Evolutionary conservation across 1,139 yeast species (phyloP).

Genomic region (Pichia cactophila): DNA sequence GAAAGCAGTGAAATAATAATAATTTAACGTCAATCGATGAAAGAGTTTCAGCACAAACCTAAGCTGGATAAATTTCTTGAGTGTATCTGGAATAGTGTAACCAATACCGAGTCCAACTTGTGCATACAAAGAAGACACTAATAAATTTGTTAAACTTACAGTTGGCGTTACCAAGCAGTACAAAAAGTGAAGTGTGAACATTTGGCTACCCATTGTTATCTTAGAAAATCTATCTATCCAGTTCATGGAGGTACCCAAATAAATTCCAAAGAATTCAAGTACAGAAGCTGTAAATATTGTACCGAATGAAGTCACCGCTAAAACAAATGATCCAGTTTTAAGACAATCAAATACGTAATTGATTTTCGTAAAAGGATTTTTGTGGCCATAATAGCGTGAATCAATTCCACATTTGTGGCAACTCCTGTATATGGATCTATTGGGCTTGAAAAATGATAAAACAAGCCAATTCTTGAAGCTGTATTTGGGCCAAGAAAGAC

Average conservation of each 20-base stretch:
- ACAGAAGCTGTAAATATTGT: neutral
- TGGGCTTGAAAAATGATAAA: neutral
- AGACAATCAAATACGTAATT: neutral
- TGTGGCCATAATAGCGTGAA: neutral
- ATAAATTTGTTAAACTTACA: neutral
- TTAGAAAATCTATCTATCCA: neutral
- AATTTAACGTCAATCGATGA: constrained; percentile 3
- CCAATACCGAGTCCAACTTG: neutral
- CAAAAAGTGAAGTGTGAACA: constrained; percentile 2
- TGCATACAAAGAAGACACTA: neutral
- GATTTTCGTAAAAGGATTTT: neutral
- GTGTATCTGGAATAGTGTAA: neutral
- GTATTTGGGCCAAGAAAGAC: neutral
- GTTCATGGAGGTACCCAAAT: neutral
- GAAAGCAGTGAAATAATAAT: constrained; percentile 4
- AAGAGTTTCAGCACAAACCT: neutral
- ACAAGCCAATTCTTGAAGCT: neutral
- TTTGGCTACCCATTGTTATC: neutral
- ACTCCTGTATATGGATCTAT: neutral
- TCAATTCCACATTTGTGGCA: neutral
- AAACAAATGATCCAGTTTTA: neutral
- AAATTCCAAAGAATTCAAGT: neutral
- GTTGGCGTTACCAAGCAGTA: constrained; percentile 3
- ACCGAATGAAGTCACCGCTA: neutral
- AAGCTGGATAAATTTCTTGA: neutral